Percentiles rank a stretch among this genome's conserved stretches.
Conservation (phyloP, 306 rosid genomes). For the Lathyrus oleraceus region DNA sequence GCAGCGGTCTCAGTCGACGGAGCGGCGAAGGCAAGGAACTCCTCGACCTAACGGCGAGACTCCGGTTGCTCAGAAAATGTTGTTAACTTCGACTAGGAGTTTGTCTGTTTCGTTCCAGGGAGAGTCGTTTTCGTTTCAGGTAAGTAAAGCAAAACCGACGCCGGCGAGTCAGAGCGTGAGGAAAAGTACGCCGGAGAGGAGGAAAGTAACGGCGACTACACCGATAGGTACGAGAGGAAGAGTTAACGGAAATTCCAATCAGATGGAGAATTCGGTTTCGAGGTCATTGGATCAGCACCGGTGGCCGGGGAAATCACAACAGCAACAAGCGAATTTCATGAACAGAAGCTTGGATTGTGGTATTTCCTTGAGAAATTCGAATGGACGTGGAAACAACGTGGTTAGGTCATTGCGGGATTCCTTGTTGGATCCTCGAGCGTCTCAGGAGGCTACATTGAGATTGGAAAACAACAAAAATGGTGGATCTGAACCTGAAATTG, state of each 20-base stretch:
- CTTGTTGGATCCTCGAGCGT: conserved; percentile 45
- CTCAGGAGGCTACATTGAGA: conserved; percentile 43
- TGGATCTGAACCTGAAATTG: conserved; percentile 49
- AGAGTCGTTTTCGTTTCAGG: conserved; percentile 81
- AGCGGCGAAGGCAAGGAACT: conserved; percentile 57
- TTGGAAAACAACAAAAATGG: conserved; percentile 43
- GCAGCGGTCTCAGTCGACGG: conserved; percentile 67
- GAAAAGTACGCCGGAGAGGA: conserved; percentile 78
- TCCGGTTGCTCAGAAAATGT: conserved; percentile 70
- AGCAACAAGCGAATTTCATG: conserved; percentile 48
- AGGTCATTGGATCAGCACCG: conserved; percentile 68
- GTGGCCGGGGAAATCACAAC: conserved; percentile 59
- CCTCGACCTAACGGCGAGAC: conserved; percentile 53
- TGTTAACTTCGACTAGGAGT: conserved; percentile 81
- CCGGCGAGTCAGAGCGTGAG: conserved; percentile 54
- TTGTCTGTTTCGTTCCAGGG: conserved; percentile 94
- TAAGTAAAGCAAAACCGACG: conserved; percentile 68
- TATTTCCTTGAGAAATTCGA: conserved; percentile 47
- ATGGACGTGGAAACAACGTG: conserved; percentile 53
- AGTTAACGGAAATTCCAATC: conserved; percentile 43
- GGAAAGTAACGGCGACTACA: conserved; percentile 45
- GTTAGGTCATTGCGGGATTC: conserved; percentile 63
- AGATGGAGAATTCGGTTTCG: conserved; percentile 50
- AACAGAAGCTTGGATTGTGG: conserved; percentile 58
- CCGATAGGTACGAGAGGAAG: conserved; percentile 42